These are phyloP conservation scores for Colletotrichum sojae DNA, from an alignment of 2,329 filamentous ascomycete genomes.

Conservation along the genomic window DNA sequence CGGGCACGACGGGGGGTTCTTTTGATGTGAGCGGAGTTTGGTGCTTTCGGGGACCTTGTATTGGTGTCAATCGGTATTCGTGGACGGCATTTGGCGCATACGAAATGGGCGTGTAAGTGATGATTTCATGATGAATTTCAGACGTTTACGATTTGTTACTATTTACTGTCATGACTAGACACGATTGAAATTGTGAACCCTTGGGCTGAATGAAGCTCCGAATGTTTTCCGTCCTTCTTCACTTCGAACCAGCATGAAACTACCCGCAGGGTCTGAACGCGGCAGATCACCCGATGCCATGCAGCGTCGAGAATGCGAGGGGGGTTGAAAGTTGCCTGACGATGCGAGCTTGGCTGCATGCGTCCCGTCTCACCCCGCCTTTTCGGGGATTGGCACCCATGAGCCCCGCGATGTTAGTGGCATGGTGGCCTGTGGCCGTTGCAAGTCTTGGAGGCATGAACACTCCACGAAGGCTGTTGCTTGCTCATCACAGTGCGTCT, in stretches of 20 bases:
- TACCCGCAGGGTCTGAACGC: no score
- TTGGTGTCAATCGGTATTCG: no score
- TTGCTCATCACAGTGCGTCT: no score
- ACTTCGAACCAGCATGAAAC: no score
- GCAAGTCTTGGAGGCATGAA: not conserved
- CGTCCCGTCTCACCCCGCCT: conserved; percentile 14
- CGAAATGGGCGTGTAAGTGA: not conserved
- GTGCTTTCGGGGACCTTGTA: not conserved
- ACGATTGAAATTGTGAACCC: no score
- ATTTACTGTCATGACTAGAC: no score
- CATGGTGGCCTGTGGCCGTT: not conserved
- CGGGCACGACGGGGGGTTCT: conserved; percentile 18
- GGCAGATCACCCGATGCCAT: no score
- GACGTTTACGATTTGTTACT: no score
- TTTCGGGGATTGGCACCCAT: conserved; percentile 2
- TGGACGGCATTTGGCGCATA: not conserved
- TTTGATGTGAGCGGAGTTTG: conserved; percentile 19
- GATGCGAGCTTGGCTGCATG: conserved; percentile 9
- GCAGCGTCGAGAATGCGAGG: not conserved
- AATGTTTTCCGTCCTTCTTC: no score
- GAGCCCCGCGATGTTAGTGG: not conserved
- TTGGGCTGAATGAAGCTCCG: no score
- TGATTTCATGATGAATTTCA: no score
- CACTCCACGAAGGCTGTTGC: not conserved
- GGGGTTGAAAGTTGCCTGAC: not conserved